Evolutionary conservation across 768 basidiomycete species (phyloP), one percentile per base, ranked within the genome.

Genomic region (Boletus insuetus): DNA sequence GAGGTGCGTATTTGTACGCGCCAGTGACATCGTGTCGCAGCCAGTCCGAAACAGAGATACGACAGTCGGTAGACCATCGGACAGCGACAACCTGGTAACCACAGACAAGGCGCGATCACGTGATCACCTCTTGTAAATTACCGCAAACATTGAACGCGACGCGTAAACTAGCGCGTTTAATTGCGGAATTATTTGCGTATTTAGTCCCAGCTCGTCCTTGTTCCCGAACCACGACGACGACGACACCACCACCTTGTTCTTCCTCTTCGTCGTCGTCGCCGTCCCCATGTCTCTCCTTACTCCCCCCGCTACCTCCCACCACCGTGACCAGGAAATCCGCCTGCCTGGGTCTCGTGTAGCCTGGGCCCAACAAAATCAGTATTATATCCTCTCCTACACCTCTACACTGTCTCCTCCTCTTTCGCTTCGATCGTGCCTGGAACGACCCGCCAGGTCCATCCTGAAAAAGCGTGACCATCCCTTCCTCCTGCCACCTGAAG

Each of bases 361-460:
- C 1, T 86, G 82, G 81, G 78, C 82, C 0, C 75, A 77, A 51
- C 71, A 75, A 14, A 78, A 82, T 54, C 74, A 80, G 59, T 76
- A 79, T 55, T 81, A 80, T 47, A 63, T 68, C 19, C 60, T 81
- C 37, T 65, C 72, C 12, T 61, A 64, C 50, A 68, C 66, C 51
- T 66, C 68, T 11, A 69, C 73, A 37, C 46, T 44, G 8, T 52
- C 63, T 46, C 46, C 63, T 42, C 47, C 63, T 42, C 56, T 58
- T 12, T 59, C 70, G 14, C 46, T 68, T 16, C 77, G 73, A 51
- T 68, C 75, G 6, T 75, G 74, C 2, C 76, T 73, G 46, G 68
- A 73, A 16, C 74, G 62, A 14, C 87, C 87, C 0, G 52, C 70
- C 20, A 87, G 80, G 58, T 88, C 90, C 8, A 91, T 91, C 54